These are phyloP conservation scores for Corylus americana DNA, from an alignment of 306 rosid genomes.

Conservation along the genomic window DNA sequence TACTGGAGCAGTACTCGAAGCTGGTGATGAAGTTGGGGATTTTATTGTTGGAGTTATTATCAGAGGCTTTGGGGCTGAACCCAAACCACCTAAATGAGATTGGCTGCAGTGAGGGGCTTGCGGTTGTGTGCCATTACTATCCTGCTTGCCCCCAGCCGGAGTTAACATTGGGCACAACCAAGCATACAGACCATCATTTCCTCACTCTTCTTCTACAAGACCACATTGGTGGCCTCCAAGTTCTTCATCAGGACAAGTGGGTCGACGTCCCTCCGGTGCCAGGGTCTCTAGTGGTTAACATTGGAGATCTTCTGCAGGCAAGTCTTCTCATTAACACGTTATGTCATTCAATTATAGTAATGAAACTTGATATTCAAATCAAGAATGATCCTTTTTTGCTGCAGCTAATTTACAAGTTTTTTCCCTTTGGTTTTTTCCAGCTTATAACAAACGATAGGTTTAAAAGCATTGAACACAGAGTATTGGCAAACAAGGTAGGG, in stretches of 20 bases:
- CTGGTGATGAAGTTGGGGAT: slow-evolving; percentile 20
- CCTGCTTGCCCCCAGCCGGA: slow-evolving; percentile 12
- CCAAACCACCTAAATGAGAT: slow-evolving; percentile 1
- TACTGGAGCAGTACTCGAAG: slow-evolving; percentile 21
- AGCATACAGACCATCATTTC: slow-evolving; percentile 24
- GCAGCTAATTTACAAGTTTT: too few relatives aligned
- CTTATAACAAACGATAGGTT: slow-evolving; percentile 34
- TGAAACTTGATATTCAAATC: too few relatives aligned
- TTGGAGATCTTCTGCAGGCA: slow-evolving; percentile 13
- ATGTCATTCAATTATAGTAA: too few relatives aligned
- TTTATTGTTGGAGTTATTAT: neutral
- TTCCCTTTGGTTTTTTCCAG: neutral
- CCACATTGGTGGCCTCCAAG: slow-evolving; percentile 36
- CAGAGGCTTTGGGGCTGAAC: slow-evolving; percentile 3
- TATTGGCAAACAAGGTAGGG: slow-evolving; percentile 14
- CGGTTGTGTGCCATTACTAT: neutral
- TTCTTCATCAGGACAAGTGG: neutral
- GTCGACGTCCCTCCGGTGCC: neutral
- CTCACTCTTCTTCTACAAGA: slow-evolving; percentile 30
- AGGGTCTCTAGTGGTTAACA: neutral
- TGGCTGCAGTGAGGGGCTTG: neutral
- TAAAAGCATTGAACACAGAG: slow-evolving; percentile 34
- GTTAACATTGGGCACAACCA: neutral
- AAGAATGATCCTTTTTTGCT: neutral
- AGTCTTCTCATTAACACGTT: neutral